These are phyloP conservation scores for Ambrosia artemisiifolia DNA, from an alignment of 129 eudicot species.

Conservation along the genomic window DNA sequence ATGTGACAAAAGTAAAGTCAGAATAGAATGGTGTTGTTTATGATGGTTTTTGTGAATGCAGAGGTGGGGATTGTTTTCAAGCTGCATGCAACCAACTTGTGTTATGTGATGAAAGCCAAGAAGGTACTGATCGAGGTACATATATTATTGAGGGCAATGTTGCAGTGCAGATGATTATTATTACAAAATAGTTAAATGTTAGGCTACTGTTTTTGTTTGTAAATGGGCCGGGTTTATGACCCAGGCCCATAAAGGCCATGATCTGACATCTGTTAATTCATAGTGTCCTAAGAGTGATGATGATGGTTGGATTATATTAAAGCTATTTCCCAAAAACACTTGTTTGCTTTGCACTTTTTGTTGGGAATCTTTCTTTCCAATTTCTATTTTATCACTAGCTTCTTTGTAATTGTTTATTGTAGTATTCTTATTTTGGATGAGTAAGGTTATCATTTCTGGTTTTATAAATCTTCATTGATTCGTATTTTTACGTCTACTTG, in stretches of 20 bases:
- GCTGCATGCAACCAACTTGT: conserved; percentile 77
- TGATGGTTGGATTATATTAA: conserved; percentile 18
- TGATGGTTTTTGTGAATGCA: conserved; percentile 31
- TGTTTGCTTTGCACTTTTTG: conserved; percentile 11
- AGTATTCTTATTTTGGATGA: background rate
- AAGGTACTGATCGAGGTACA: conserved; percentile 26
- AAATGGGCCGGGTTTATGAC: conserved; percentile 29
- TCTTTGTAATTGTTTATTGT: conserved; percentile 5
- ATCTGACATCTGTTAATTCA: conserved; percentile 10
- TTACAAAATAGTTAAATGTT: background rate
- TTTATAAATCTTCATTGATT: background rate
- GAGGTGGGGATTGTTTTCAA: conserved; percentile 76
- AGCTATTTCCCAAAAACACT: conserved; percentile 5
- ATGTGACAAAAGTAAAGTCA: conserved; percentile 17
- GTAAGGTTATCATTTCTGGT: background rate
- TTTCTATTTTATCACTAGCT: background rate
- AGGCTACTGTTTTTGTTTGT: conserved; percentile 13
- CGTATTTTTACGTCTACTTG: background rate
- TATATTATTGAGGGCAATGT: conserved; percentile 18
- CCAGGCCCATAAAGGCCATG: conserved; percentile 22
- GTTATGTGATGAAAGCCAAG: conserved; percentile 26
- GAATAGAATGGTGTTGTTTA: conserved; percentile 27
- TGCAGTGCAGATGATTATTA: background rate
- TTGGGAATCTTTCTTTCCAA: conserved; percentile 26
- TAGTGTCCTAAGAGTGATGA: conserved; percentile 12